A percentile compares a stretch with the other conserved stretches of the same genome.
Conservation (phyloP, 2,329 filamentous ascomycete genomes). For the Botrytis hyacinthi region DNA sequence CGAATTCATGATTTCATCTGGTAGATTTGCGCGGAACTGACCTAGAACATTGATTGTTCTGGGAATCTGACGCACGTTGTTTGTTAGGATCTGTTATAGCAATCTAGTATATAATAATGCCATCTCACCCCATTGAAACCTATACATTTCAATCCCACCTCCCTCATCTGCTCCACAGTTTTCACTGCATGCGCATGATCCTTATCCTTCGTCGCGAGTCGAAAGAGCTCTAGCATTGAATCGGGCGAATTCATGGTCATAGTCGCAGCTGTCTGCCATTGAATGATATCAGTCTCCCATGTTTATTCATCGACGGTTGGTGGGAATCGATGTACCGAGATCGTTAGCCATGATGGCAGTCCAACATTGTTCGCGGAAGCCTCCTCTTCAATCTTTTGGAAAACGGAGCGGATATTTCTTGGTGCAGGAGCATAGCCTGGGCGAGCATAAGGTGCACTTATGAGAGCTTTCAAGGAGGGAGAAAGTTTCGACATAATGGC, state of each 20-base stretch:
- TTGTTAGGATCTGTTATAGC: neutral
- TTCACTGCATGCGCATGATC: constrained; percentile 31
- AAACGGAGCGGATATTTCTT: constrained; percentile 60
- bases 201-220: constrained; percentile 30
- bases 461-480: constrained; percentile 66
- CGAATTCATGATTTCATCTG: constrained; percentile 50
- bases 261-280: constrained; percentile 67
- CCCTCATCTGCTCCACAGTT: constrained; percentile 68
- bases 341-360: constrained; percentile 61
- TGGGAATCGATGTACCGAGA: constrained; percentile 51
- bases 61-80: constrained; percentile 52
- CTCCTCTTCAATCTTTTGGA: constrained; percentile 61
- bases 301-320: neutral
- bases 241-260: constrained; percentile 86
- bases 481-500: constrained; percentile 69
- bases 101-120: neutral
- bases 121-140: constrained; percentile 63
- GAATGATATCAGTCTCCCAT: neutral
- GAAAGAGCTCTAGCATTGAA: constrained; percentile 59
- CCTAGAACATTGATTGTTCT: constrained; percentile 80
- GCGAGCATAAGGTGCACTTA: constrained; percentile 66
- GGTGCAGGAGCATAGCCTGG: constrained; percentile 66
- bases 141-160: constrained; percentile 74
- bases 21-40: constrained; percentile 64
- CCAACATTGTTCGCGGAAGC: constrained; percentile 62